Evolutionary conservation across 2,329 filamentous ascomycete genomes (phyloP).

Genomic region (Paecilomyces sp.): DNA sequence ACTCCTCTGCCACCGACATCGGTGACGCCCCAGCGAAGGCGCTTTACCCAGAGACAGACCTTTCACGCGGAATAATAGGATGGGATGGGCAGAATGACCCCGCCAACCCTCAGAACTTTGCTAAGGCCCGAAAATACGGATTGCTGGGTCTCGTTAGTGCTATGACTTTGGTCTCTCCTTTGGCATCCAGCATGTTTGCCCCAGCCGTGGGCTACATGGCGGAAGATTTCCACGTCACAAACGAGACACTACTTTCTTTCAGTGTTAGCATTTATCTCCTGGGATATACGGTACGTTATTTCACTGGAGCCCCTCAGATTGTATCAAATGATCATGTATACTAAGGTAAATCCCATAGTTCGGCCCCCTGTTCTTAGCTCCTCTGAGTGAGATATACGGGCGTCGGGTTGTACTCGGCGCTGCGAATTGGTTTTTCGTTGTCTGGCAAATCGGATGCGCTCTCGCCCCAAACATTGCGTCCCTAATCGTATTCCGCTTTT

Average conservation of each 20-base stretch:
- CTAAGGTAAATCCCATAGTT: background rate
- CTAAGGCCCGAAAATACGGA: conserved; percentile 15
- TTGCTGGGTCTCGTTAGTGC: conserved; percentile 16
- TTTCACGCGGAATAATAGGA: conserved; percentile 49
- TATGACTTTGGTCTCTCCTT: conserved; percentile 23
- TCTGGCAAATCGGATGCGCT: conserved; percentile 56
- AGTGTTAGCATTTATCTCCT: conserved; percentile 23
- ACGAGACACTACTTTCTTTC: conserved; percentile 19
- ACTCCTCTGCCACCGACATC: background rate
- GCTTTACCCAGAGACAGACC: conserved; percentile 42
- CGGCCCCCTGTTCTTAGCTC: conserved; percentile 58
- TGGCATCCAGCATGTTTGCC: conserved; percentile 27
- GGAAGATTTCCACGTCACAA: conserved; percentile 12
- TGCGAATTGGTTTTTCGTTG: conserved; percentile 51
- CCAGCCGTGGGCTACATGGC: conserved; percentile 18
- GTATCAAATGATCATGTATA: background rate
- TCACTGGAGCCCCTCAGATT: background rate
- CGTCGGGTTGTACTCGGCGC: conserved; percentile 53
- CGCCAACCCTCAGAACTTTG: conserved; percentile 51
- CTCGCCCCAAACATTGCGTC: conserved; percentile 50
- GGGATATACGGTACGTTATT: conserved; percentile 17
- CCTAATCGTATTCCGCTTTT: conserved; percentile 58
- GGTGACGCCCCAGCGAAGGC: background rate
- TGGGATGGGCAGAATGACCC: conserved; percentile 56
- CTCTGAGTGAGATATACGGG: conserved; percentile 59